These are phyloP conservation scores for Mycosarcoma maydis DNA, from an alignment of 1,284 basidiomycete species.

Conservation along the genomic window DNA sequence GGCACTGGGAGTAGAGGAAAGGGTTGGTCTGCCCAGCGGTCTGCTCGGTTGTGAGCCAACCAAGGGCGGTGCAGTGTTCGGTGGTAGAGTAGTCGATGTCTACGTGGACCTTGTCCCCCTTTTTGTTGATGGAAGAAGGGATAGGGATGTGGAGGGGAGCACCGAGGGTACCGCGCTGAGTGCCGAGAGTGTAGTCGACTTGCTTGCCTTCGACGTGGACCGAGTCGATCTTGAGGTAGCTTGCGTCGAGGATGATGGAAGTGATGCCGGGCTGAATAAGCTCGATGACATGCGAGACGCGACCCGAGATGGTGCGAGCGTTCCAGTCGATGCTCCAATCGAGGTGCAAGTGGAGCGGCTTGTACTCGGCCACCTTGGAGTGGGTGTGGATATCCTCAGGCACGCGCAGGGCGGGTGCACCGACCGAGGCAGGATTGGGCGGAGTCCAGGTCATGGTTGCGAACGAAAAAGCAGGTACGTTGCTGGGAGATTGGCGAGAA, in stretches of 20 bases:
- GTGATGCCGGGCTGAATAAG: conserved; percentile 74
- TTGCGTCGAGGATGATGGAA: conserved; percentile 82
- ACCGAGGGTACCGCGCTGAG: conserved; percentile 68
- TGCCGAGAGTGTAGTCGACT: conserved; percentile 71
- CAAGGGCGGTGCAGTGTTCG: conserved; percentile 82
- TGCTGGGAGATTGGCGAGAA: neutral
- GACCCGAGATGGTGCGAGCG: conserved; percentile 76
- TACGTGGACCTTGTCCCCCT: conserved; percentile 53
- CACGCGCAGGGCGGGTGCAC: conserved; percentile 41
- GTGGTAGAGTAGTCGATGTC: conserved; percentile 73
- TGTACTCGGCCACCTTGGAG: conserved; percentile 56
- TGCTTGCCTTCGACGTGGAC: conserved; percentile 72
- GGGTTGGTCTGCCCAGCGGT: conserved; percentile 81
- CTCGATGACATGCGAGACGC: conserved; percentile 75
- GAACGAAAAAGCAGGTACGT: neutral
- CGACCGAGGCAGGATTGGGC: conserved; percentile 57
- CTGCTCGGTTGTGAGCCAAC: conserved; percentile 92
- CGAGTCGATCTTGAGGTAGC: conserved; percentile 75
- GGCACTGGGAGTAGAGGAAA: conserved; percentile 92
- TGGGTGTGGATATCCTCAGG: conserved; percentile 60
- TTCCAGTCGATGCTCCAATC: conserved; percentile 87
- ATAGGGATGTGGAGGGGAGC: conserved; percentile 67
- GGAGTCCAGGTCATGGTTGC: conserved; percentile 54
- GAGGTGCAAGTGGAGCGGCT: conserved; percentile 69
- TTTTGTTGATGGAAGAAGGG: conserved; percentile 44